Evolutionary conservation across 257 asterid genomes (phyloP).

Genomic region (Fraxinus anomala): DNA sequence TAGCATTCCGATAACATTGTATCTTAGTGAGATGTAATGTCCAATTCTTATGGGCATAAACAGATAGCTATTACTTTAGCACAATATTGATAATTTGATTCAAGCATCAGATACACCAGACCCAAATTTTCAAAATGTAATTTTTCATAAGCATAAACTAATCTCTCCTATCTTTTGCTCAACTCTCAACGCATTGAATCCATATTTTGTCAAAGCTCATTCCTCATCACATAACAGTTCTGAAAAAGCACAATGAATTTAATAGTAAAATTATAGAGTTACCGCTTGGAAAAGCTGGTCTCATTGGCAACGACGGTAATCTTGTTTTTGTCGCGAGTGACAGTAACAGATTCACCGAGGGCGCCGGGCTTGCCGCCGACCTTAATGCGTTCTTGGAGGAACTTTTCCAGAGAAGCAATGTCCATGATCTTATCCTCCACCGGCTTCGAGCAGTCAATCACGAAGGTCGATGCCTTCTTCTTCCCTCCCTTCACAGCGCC

Average conservation of each 20-base stretch:
- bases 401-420: constrained; percentile 48
- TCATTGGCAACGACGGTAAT: constrained; percentile 43
- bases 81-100: too few relatives aligned
- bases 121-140: neutral
- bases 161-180: neutral
- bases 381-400: constrained; percentile 53
- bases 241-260: neutral
- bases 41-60: too few relatives aligned
- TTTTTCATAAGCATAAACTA: neutral
- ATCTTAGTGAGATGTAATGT: too few relatives aligned
- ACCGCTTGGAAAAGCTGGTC: constrained; percentile 48
- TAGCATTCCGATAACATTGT: too few relatives aligned
- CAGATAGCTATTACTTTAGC: too few relatives aligned
- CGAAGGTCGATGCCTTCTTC: constrained; percentile 49
- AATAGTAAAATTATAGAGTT: neutral
- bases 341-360: constrained; percentile 46
- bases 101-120: too few relatives aligned
- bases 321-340: constrained; percentile 47
- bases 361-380: constrained; percentile 56
- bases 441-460: constrained; percentile 51
- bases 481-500: constrained; percentile 45
- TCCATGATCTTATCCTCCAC: constrained; percentile 59
- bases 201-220: neutral
- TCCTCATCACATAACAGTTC: neutral
- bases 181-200: neutral